Percentiles rank a stretch among this genome's conserved stretches.
Evolutionary conservation across 805 yeast species (phyloP).

Genomic region (Hanseniaspora occidentalis): DNA sequence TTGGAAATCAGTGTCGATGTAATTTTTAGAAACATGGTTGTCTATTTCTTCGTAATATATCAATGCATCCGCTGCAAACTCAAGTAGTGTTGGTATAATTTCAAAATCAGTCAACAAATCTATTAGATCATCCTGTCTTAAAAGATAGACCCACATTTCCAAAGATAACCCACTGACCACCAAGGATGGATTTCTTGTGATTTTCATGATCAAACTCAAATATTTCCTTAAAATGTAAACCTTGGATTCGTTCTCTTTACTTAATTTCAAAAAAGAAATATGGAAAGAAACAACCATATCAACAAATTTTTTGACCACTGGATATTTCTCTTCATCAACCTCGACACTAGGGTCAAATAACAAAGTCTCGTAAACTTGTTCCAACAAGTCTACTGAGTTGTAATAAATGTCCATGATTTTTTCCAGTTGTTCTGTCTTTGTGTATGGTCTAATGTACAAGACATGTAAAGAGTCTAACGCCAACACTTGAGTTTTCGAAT

Average conservation of each 20-base stretch:
- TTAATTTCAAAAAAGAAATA: constrained; percentile 51
- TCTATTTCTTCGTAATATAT: constrained; percentile 62
- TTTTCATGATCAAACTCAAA: constrained; percentile 59
- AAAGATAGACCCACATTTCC: constrained; percentile 87
- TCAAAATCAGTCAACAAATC: constrained; percentile 33
- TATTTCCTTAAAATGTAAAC: constrained; percentile 37
- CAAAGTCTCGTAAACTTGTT: constrained; percentile 44
- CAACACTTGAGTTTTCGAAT: constrained; percentile 60
- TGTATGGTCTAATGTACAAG: constrained; percentile 68
- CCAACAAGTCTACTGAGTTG: constrained; percentile 62
- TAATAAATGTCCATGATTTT: constrained; percentile 72
- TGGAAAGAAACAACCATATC: constrained; percentile 86
- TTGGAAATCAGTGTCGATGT: constrained; percentile 78
- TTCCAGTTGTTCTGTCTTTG: constrained; percentile 54
- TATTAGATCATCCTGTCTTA: constrained; percentile 67
- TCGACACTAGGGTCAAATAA: constrained; percentile 47
- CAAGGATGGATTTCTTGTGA: constrained; percentile 74
- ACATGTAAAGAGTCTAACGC: constrained; percentile 89
- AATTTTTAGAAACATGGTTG: constrained; percentile 50
- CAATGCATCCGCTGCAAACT: constrained; percentile 65
- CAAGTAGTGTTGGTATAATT: constrained; percentile 52
- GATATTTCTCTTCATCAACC: constrained; percentile 68
- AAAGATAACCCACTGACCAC: constrained; percentile 84
- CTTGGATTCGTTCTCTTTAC: constrained; percentile 32
- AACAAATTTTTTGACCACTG: constrained; percentile 76